Evolutionary conservation across 805 yeast genomes (phyloP), one percentile per base, ranked within the genome.

Genomic region (Candida sanyiensis): DNA sequence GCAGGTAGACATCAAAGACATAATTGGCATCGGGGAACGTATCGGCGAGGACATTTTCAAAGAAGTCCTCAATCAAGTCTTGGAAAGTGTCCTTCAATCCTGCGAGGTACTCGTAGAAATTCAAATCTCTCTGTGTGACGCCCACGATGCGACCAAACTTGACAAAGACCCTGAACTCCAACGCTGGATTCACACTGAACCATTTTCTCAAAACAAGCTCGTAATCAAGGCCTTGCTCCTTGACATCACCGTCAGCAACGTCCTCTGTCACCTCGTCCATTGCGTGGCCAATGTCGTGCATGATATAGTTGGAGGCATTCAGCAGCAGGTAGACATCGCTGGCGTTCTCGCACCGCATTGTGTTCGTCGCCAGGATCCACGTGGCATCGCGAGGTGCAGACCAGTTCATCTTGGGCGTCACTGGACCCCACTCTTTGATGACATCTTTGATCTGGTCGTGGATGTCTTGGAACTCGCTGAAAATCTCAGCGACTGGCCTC

Each of bases 331-430:
- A 93, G 0, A 93, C 62, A 47, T 93, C 99, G 27, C 80, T 72
- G 0, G 82, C 77, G 23, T 70, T 72, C 12, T 63, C 67, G 53
- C 97, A 89, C 52, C 75, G 72, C 72, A 83, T 73, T 3, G 85
- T 71, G 51, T 86, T 84, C 23, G 83, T 77, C 3, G 93, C 72
- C 52, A 83, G 63, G 16, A 93, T 90, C 98, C 97, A 93, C 0
- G 80, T 74, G 2, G 97, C 85, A 62, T 93, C 99, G 54, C 80
- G 81, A 1, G 99, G 98, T 2, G 96, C 83, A 1, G 97, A 87
- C 98, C 98, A 93, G 65, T 93, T 93, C 49, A 90, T 64, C 54
- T 93, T 93, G 1, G 97, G 97, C 1, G 86, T 71, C 3, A 88
- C 86, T 1, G 75, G 63, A 0, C 83, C 82, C 34, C 72, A 63